Conservation (phyloP, 768 basidiomycete genomes). For the Kondoa subrosea region DNA sequence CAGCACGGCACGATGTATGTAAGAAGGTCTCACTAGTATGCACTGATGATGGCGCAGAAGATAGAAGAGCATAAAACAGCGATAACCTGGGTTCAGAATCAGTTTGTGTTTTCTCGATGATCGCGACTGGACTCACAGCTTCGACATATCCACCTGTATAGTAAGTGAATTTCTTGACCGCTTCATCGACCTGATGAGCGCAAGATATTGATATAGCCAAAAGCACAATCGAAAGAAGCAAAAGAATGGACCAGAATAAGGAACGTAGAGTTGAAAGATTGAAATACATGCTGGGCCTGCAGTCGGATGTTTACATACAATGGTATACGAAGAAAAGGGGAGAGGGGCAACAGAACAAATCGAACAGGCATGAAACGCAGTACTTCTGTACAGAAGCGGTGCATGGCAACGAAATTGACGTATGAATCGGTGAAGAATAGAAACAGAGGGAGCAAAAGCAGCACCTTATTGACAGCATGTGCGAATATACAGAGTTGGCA, state of each 20-base stretch:
- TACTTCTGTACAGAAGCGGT: not conserved
- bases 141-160: not conserved
- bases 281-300: not conserved
- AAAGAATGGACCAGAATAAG: not conserved
- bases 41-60: not conserved
- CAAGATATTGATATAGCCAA: not conserved
- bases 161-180: not conserved
- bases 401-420: not conserved
- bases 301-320: not conserved
- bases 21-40: not conserved
- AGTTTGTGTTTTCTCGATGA: too few relatives aligned
- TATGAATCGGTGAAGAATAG: too few relatives aligned
- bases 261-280: not conserved
- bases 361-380: too few relatives aligned
- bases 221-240: not conserved
- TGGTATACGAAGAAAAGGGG: not conserved
- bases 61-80: not conserved
- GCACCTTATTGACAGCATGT: too few relatives aligned
- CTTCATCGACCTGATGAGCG: not conserved
- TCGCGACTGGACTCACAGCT: too few relatives aligned
- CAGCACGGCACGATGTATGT: too few relatives aligned
- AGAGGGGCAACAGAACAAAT: not conserved
- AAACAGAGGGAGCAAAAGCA: too few relatives aligned
- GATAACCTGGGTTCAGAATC: too few relatives aligned
- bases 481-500: too few relatives aligned